A percentile compares a stretch with the other conserved stretches of the same genome.
Evolutionary conservation across 768 basidiomycete species (phyloP).

Genomic region (Lactarius psammicola): DNA sequence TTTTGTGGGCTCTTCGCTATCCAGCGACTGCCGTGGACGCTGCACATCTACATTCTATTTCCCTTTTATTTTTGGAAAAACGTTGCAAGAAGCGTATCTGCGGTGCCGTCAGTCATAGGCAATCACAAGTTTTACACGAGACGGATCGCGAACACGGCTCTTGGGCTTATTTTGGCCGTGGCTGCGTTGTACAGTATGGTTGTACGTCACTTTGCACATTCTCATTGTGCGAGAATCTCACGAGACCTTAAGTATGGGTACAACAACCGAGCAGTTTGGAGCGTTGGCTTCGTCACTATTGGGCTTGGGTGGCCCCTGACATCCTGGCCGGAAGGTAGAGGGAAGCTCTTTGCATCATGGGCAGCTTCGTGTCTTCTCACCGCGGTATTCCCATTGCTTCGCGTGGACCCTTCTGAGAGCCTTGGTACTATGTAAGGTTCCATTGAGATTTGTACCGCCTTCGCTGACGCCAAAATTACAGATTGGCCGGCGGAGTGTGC

Average conservation of each 20-base stretch:
- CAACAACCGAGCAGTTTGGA: constrained; percentile 69
- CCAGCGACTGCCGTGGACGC: constrained; percentile 68
- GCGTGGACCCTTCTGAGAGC: constrained; percentile 70
- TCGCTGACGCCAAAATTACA: not conserved
- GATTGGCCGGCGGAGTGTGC: constrained; percentile 43
- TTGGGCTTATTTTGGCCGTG: constrained; percentile 39
- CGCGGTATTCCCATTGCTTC: constrained; percentile 66
- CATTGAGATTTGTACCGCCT: not conserved
- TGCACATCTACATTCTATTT: constrained; percentile 73
- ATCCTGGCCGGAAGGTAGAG: constrained; percentile 43
- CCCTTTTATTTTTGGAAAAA: constrained; percentile 77
- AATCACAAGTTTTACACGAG: not conserved
- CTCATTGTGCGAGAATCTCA: constrained; percentile 1
- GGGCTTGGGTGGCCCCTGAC: constrained; percentile 64
- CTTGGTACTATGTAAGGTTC: constrained; percentile 54
- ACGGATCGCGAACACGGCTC: constrained; percentile 25
- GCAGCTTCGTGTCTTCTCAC: constrained; percentile 49
- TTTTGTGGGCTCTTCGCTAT: constrained; percentile 54
- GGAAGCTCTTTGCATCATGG: constrained; percentile 45
- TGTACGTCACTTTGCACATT: constrained; percentile 43
- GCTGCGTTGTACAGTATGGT: constrained; percentile 66
- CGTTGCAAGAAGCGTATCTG: constrained; percentile 34
- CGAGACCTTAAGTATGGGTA: constrained; percentile 55
- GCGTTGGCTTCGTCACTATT: constrained; percentile 56
- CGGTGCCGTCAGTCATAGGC: not conserved